Base-by-base conservation (phyloP, 495 filamentous ascomycete genomes). In the Eremomyces bilateralis region DNA sequence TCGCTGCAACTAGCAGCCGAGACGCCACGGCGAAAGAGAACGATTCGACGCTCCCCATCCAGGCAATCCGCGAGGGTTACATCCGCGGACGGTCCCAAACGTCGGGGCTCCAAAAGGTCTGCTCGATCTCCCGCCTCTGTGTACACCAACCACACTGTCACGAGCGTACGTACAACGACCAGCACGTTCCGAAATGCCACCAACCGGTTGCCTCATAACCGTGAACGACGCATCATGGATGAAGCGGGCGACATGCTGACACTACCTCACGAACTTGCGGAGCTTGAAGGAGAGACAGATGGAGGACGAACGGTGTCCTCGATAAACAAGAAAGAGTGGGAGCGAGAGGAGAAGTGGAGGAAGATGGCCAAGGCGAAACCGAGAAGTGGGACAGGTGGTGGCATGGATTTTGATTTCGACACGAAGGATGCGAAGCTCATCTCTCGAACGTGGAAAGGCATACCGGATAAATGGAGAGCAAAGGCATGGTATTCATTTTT, bases 401-500 rank as follows among this genome's bases (percentile, higher is more conserved):
- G 83, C 15, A 88, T 81, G 71, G 64, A 69, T 19, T 95, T 92
- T 49, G 76, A 82, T 20, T 97, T 97, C 49, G 81, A 93, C 52
- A 70, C 67, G 11, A 69, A 62, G 30, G 78, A 80, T 43, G 64
- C 80, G 10, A 97, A 94, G 50, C 54, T 99, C 12, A 76, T 94
- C 31, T 73, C 81, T 36, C 68, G 88, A 20, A 82, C 80, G 1
- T 99, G 88, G 88, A 99, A 99, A 56, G 88, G 88, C 21, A 92
- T 99, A 39, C 88, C 88, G 2, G 88, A 99, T 54, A 71, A 81
- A 41, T 99, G 88, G 88, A 72, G 88, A 16, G 65, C 77, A 19
- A 79, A 80, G 3, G 88, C 90, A 8, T 99, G 88, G 88, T 80
- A 82, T 52, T 76, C 84, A 4, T 99, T 99, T 53, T 64, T 99